Percentiles rank a stretch among this genome's conserved stretches.
These are phyloP conservation scores for Monosporascus sp. DNA, from an alignment of 2,329 filamentous ascomycete species.

Conservation along the genomic window DNA sequence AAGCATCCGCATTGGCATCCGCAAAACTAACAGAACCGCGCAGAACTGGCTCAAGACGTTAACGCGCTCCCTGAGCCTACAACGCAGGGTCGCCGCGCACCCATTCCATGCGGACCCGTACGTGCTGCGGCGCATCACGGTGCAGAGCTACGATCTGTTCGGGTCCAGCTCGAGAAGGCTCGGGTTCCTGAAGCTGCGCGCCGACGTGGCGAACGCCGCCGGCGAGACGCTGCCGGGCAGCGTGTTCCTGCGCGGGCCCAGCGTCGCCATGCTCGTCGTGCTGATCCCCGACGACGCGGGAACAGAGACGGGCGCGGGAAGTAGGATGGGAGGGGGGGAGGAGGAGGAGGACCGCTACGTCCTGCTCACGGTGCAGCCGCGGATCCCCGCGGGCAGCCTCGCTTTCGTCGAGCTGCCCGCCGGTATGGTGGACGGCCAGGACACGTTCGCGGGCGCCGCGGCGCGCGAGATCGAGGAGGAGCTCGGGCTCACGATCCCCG, in stretches of 20 bases:
- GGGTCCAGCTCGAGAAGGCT: conserved; percentile 27
- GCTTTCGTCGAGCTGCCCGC: conserved; percentile 54
- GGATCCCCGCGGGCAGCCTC: conserved; percentile 50
- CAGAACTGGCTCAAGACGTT: conserved; percentile 48
- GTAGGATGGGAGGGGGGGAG: neutral
- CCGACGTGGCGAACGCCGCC: conserved; percentile 41
- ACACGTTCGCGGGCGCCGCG: conserved; percentile 52
- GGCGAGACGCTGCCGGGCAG: conserved; percentile 48
- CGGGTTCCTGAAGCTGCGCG: conserved; percentile 53
- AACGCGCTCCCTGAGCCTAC: conserved; percentile 40
- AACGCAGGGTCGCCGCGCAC: conserved; percentile 35
- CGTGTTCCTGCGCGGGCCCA: conserved; percentile 55
- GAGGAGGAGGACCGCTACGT: conserved; percentile 45
- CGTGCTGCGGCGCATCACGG: conserved; percentile 41
- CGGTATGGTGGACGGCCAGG: conserved; percentile 51
- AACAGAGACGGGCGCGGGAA: conserved; percentile 19
- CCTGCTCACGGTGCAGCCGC: conserved; percentile 55
- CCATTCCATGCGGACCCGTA: conserved; percentile 53
- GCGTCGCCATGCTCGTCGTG: conserved; percentile 56
- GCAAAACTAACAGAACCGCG: neutral
- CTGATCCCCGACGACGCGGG: conserved; percentile 47
- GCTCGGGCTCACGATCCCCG: conserved; percentile 47
- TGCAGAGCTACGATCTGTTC: conserved; percentile 53
- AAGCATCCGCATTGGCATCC: too few relatives aligned
- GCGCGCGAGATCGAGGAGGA: conserved; percentile 59